A percentile compares a stretch with the other conserved stretches of the same genome.
Evolutionary conservation across 1,284 basidiomycete genomes (phyloP).

Genomic region (Ceratobasidium sp.): DNA sequence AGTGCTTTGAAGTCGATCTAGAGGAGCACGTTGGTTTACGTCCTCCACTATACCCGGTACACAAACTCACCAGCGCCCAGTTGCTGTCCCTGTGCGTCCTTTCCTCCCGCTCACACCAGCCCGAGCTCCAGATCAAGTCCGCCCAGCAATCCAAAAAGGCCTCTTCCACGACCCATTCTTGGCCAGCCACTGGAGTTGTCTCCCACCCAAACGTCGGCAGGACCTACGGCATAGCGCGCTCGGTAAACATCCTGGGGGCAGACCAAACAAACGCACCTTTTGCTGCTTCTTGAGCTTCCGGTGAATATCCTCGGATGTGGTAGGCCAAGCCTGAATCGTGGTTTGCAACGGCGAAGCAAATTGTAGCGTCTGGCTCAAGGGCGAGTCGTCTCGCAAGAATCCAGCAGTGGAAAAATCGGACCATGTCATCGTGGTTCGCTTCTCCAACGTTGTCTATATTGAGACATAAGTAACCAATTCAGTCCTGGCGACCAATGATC

Average conservation of each 20-base stretch:
- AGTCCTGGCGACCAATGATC: conserved; percentile 52
- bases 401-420: conserved; percentile 84
- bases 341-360: conserved; percentile 76
- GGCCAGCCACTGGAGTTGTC: conserved; percentile 74
- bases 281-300: conserved; percentile 85
- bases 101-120: conserved; percentile 80
- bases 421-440: conserved; percentile 85
- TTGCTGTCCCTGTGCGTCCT: conserved; percentile 84
- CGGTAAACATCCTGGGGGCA: no score
- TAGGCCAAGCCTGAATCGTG: conserved; percentile 75
- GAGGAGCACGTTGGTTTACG: background rate
- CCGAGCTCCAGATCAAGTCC: conserved; percentile 82
- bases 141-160: conserved; percentile 88
- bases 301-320: conserved; percentile 74
- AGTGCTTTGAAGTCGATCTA: conserved; percentile 87
- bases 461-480: conserved; percentile 18
- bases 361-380: conserved; percentile 80
- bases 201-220: conserved; percentile 75
- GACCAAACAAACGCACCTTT: conserved; percentile 59
- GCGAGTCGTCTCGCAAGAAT: conserved; percentile 78
- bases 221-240: background rate
- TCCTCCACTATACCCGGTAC: background rate
- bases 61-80: conserved; percentile 84
- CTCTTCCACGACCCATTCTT: conserved; percentile 83
- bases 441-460: conserved; percentile 70